Percentiles rank a stretch among this genome's conserved stretches.
These are phyloP conservation scores for Gossypium herbaceum DNA, from an alignment of 345 rosid genomes.

Conservation along the genomic window DNA sequence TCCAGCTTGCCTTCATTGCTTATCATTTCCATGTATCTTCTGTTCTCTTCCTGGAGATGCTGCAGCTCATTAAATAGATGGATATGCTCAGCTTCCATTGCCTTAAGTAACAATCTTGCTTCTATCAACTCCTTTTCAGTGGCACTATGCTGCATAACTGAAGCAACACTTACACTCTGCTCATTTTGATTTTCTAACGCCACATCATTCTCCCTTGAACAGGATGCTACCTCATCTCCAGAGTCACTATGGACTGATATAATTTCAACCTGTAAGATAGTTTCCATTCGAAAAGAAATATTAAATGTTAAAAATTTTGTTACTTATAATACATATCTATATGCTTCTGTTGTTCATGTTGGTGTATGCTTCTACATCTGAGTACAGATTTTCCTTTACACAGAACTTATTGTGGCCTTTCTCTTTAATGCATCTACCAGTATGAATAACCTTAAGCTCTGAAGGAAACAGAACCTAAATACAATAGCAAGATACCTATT, in stretches of 20 bases:
- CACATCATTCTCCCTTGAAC: constrained; percentile 31
- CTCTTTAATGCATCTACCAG: neutral
- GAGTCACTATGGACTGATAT: constrained; percentile 39
- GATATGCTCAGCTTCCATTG: constrained; percentile 38
- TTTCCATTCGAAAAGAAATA: neutral
- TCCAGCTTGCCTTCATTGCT: constrained; percentile 34
- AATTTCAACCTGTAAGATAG: constrained; percentile 46
- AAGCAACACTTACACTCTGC: constrained; percentile 24
- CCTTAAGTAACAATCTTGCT: constrained; percentile 34
- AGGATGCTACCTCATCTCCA: constrained; percentile 36
- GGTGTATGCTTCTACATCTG: neutral
- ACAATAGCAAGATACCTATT: neutral
- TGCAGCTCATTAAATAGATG: constrained; percentile 39
- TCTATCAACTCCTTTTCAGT: constrained; percentile 36
- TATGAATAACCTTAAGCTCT: neutral
- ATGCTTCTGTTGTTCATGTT: constrained; percentile 12
- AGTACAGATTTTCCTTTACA: neutral
- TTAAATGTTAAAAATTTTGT: constrained; percentile 5
- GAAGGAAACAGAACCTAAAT: neutral
- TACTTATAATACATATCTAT: neutral
- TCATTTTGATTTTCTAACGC: constrained; percentile 28
- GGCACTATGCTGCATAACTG: constrained; percentile 25
- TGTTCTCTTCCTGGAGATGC: constrained; percentile 44
- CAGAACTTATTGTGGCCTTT: neutral
- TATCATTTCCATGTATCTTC: constrained; percentile 32